phyloP scores from a whole-genome alignment of 305 asterid species.

The Fraxinus nigra region DNA sequence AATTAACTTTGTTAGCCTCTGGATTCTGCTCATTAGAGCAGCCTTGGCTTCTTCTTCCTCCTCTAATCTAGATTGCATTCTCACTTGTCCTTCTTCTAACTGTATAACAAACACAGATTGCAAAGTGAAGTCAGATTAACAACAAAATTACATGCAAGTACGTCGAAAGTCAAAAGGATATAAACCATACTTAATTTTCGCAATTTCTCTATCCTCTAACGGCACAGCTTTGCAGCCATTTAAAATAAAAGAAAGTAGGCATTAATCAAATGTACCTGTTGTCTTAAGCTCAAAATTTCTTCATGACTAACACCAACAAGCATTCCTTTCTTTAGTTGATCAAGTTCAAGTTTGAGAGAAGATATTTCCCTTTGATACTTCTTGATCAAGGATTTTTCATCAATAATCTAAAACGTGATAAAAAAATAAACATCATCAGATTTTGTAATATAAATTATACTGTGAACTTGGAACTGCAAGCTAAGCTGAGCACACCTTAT shows the following conservation, averaged over 20 bases:
- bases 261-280: constrained; percentile 55
- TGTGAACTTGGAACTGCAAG: neutral
- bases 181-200: neutral
- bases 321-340: constrained; percentile 80
- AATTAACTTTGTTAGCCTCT: constrained; percentile 91
- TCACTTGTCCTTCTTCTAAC: constrained; percentile 98
- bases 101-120: constrained; percentile 28
- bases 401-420: constrained; percentile 69
- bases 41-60: constrained; percentile 99
- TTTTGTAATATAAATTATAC: constrained; percentile 15
- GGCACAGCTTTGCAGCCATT: neutral
- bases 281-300: constrained; percentile 80
- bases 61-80: constrained; percentile 98
- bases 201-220: constrained; percentile 1
- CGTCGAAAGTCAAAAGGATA: neutral
- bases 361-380: constrained; percentile 97
- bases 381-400: constrained; percentile 96
- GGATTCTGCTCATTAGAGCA: constrained; percentile 96
- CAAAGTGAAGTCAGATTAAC: constrained; percentile 14
- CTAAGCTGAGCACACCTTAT: constrained; percentile 55
- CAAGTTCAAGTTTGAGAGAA: constrained; percentile 82
- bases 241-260: neutral
- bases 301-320: constrained; percentile 78
- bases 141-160: constrained; percentile 7
- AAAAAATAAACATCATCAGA: neutral